Evolutionary conservation across 441 rosid species (phyloP), one percentile per base, ranked within the genome.

Genomic region (Euphorbia celastroides): DNA sequence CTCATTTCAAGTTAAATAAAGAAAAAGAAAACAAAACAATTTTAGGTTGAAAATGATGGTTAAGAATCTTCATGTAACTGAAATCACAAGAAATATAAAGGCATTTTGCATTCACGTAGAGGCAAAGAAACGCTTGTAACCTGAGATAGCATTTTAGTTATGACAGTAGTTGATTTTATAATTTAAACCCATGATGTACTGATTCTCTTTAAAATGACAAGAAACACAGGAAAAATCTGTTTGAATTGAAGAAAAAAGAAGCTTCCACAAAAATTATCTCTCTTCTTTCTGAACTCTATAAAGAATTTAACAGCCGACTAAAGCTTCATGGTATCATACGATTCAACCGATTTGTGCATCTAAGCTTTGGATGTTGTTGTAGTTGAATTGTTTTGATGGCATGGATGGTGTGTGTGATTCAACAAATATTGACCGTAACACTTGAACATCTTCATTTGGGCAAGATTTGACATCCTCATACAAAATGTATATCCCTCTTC

Each of bases 401-500:
- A 80, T 62, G 61, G 84, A 61, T 30, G 87, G 81, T 65, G 83
- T 55, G 52, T 83, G 83, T 52, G 97, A 83, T 58, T 92, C 96
- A 77, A 92, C 96, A 11, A 92, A 79, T 69, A 92, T 92, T 56
- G 94, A 89, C 97, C 96, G 89, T 60, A 92, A 77, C 9, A 92
- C 91, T 57, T 92, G 97, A 58, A 92, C 96, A 77, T 89, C 96
- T 84, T 92, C 96, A 27, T 77, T 89, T 17, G 90, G 92, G 74
- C 96, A 92, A 31, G 97, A 92, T 74, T 92, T 92, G 68, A 92
- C 96, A 70, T 92, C 97, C 76, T 87, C 97, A 25, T 89, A 89
- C 60, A 92, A 72, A 77, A 92, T 89, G 84, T 88, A 89, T 81
- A 92, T 86, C 80, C 94, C 97, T 92, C 96, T 85, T 71, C 94